These are phyloP conservation scores for Zygosaccharomyces bisporus DNA, from an alignment of 805 yeast species.

Conservation along the genomic window DNA sequence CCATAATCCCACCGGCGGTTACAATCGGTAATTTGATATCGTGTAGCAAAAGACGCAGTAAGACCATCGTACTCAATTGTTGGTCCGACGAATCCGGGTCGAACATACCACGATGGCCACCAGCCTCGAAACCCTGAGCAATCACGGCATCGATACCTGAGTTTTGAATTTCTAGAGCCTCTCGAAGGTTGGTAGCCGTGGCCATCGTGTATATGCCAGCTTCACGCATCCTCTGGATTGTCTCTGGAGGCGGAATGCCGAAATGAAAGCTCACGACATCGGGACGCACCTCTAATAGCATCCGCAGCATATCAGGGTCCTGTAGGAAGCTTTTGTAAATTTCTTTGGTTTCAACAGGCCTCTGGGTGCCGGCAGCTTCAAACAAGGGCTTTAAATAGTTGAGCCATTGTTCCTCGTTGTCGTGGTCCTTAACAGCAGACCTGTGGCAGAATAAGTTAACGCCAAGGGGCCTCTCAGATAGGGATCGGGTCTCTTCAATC, in stretches of 20 bases:
- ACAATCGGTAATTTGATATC: conserved; percentile 33
- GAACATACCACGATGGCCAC: conserved; percentile 58
- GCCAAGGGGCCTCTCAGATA: conserved; percentile 33
- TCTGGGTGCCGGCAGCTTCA: conserved; percentile 9
- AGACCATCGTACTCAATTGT: conserved; percentile 37
- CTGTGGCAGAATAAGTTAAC: conserved; percentile 49
- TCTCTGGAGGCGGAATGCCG: conserved; percentile 40
- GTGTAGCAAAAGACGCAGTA: conserved; percentile 16
- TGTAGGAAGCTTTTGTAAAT: conserved; percentile 17
- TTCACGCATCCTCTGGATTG: conserved; percentile 36
- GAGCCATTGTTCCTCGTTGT: conserved; percentile 24
- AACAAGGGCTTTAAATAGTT: conserved; percentile 12
- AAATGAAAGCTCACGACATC: conserved; percentile 51
- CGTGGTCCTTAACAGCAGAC: conserved; percentile 13
- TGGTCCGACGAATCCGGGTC: conserved; percentile 34
- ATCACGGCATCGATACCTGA: conserved; percentile 46
- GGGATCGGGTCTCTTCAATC: conserved; percentile 13
- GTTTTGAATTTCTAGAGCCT: conserved; percentile 36
- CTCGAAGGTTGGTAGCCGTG: conserved; percentile 45
- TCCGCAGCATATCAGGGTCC: conserved; percentile 1
- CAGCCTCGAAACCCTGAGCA: conserved; percentile 60
- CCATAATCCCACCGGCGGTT: conserved; percentile 54
- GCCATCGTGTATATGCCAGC: conserved; percentile 44
- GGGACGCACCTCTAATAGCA: conserved; percentile 34
- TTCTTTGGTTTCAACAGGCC: conserved; percentile 21